Base-by-base conservation (phyloP, 495 filamentous ascomycete species). In the Hypoxylon trugodes region DNA sequence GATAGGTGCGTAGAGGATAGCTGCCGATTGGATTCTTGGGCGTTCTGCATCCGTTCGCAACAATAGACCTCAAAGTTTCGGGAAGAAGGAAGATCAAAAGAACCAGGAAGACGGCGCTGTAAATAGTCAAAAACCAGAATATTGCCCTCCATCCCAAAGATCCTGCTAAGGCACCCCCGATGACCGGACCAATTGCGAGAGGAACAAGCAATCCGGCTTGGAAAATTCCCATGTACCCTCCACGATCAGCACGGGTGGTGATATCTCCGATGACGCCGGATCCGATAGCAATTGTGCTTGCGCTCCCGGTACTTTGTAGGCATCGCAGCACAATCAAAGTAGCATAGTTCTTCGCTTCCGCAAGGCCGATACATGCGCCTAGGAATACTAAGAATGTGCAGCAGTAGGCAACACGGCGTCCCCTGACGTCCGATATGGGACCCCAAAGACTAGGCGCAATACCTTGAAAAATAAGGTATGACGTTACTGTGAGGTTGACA, bases 191-290 rank as follows among this genome's bases (percentile, higher is more conserved):
- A 4, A 84, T 51, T 2, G 82, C 81, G 3, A 80, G 68, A 9
- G 80, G 77, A 1, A 78, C 75, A 0, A 84, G 73, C 12, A 81
- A 43, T 0, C 80, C 80, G 3, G 77, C 79, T 43, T 83, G 77
- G 38, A 80, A 84, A 12, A 85, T 76, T 1, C 84, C 83, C 77
- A 86, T 82, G 54, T 79, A 83, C 0, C 81, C 78, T 12, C 84
- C 84, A 5, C 84, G 77, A 9, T 86, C 81, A 25, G 72, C 79
- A 1, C 75, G 69, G 0, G 78, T 83, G 0, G 83, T 80, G 48
- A 86, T 81, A 52, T 86, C 84, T 8, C 79, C 81, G 53, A 86
- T 80, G 0, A 87, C 84, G 4, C 82, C 84, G 1, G 79, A 78
- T 1, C 82, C 84, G 32, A 87, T 77, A 1, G 83, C 78, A 38